Evolutionary conservation across 129 eudicot species (phyloP).

Genomic region (Apium graveolens): DNA sequence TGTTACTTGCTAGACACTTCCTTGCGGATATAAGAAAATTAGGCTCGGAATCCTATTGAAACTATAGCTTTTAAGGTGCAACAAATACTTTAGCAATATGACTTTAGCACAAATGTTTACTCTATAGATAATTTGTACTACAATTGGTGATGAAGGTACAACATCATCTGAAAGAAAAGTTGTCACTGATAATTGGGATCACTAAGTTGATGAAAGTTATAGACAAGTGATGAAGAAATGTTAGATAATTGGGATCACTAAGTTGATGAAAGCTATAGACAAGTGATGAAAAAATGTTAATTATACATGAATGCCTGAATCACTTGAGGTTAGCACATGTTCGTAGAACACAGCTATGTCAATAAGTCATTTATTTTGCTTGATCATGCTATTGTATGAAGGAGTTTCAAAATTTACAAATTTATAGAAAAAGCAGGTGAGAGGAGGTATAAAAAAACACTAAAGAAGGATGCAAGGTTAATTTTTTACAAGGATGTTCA

Average conservation of each 20-base stretch:
- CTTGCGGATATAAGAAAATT: conserved; percentile 22
- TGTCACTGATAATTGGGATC: too few relatives aligned
- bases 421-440: background rate
- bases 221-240: background rate
- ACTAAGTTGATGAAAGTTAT: background rate
- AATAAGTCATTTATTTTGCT: background rate
- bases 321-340: background rate
- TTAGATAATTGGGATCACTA: too few relatives aligned
- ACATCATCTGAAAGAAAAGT: too few relatives aligned
- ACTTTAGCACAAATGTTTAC: conserved; percentile 2
- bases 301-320: background rate
- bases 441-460: background rate
- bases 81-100: conserved; percentile 16
- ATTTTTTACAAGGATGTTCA: background rate
- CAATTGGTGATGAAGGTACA: too few relatives aligned
- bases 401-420: background rate
- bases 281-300: too few relatives aligned
- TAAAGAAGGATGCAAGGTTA: too few relatives aligned
- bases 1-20: conserved; percentile 24
- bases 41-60: conserved; percentile 16
- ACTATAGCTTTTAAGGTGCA: conserved; percentile 21
- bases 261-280: too few relatives aligned
- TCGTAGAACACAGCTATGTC: background rate
- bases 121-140: background rate
- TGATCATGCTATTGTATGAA: background rate